A percentile compares a stretch with the other conserved stretches of the same genome.
Conservation (phyloP, 1,139 yeast genomes). For the Debaryomycetaceae sp. region DNA sequence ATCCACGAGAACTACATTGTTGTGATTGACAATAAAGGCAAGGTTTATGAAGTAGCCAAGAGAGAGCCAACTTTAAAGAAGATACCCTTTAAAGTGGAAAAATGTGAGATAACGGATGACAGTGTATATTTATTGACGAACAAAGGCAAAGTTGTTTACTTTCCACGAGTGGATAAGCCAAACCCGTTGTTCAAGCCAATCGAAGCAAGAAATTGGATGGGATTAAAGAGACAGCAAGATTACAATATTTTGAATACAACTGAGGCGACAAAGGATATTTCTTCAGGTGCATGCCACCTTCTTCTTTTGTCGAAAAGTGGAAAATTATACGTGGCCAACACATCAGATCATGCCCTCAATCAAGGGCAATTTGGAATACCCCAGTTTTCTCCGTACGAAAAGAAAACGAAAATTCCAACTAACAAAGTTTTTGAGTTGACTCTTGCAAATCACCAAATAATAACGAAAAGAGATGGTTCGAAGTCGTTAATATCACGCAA, state of each 20-base stretch:
- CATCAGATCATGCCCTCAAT: conserved; percentile 34
- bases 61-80: conserved; percentile 28
- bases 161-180: conserved; percentile 37
- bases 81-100: conserved; percentile 45
- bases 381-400: conserved; percentile 56
- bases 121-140: conserved; percentile 55
- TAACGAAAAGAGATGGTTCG: conserved; percentile 16
- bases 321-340: conserved; percentile 59
- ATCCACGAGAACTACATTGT: conserved; percentile 49
- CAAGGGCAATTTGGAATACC: conserved; percentile 86
- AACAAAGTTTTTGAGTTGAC: conserved; percentile 34
- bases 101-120: conserved; percentile 52
- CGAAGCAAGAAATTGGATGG: conserved; percentile 22
- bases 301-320: conserved; percentile 62
- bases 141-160: conserved; percentile 50
- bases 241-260: conserved; percentile 23
- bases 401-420: conserved; percentile 17
- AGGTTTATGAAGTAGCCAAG: conserved; percentile 65
- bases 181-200: conserved; percentile 14
- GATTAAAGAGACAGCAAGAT: conserved; percentile 11
- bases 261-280: conserved; percentile 50
- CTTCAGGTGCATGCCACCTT: conserved; percentile 66
- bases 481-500: conserved; percentile 34
- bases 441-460: conserved; percentile 34
- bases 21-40: conserved; percentile 69